Conservation (phyloP, 345 rosid species). For the Sisymbrium altissimum region DNA sequence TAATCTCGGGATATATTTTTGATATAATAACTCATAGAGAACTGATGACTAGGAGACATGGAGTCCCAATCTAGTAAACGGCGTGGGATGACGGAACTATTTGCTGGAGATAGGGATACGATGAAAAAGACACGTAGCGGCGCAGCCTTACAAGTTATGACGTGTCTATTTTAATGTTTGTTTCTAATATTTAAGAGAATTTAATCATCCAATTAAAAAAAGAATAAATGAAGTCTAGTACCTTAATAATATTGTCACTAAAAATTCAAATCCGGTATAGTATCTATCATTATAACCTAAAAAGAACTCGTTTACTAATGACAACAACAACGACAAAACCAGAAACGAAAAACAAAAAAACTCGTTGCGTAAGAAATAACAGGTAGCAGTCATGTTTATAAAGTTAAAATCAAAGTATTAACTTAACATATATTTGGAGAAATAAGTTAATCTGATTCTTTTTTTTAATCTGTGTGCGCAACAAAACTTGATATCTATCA, state of each 20-base stretch:
- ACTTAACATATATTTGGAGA: not conserved
- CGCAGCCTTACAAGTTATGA: not conserved
- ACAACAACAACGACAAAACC: no score
- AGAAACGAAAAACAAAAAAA: no score
- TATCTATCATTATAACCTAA: not conserved
- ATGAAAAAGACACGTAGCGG: constrained; percentile 2
- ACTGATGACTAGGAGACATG: not conserved
- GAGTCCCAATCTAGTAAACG: constrained; percentile 1
- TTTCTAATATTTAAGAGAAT: not conserved
- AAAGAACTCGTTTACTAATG: not conserved
- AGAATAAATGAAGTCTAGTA: not conserved
- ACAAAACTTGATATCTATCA: not conserved
- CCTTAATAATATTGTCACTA: not conserved
- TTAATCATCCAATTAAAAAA: no score
- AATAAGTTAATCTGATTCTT: not conserved
- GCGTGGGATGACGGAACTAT: not conserved
- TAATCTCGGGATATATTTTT: not conserved
- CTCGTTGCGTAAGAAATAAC: no score
- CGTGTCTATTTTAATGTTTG: not conserved
- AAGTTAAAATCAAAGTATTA: not conserved
- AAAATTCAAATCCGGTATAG: not conserved
- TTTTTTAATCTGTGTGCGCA: not conserved
- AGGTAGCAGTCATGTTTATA: not conserved
- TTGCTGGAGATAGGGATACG: not conserved
- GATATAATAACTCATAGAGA: not conserved